A percentile compares a stretch with the other conserved stretches of the same genome.
Evolutionary conservation across 1,284 basidiomycete species (phyloP).

Genomic region (Tetrapyrgos nigripes): DNA sequence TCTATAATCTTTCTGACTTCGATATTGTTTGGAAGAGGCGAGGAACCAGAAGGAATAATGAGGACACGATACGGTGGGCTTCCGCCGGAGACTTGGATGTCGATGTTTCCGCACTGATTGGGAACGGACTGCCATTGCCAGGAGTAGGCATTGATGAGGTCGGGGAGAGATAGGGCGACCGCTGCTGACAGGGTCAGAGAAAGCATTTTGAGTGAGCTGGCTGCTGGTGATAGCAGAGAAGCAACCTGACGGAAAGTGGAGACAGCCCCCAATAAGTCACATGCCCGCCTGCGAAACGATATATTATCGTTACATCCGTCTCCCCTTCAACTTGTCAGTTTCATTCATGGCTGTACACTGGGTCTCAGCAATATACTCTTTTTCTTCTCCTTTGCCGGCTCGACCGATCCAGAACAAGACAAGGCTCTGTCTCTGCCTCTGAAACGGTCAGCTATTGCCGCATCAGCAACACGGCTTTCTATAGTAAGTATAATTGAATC

Average conservation of each 20-base stretch:
- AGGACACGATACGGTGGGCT: slow-evolving; percentile 69
- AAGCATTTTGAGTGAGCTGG: not conserved
- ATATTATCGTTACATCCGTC: not conserved
- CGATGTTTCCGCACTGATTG: slow-evolving; percentile 66
- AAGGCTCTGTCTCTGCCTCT: not conserved
- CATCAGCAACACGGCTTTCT: too few relatives aligned
- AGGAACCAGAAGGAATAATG: slow-evolving; percentile 69
- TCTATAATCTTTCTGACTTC: slow-evolving; percentile 71
- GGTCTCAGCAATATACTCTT: too few relatives aligned
- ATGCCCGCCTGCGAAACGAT: not conserved
- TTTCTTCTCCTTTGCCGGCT: too few relatives aligned
- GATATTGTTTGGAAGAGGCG: slow-evolving; percentile 60
- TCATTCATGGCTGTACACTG: too few relatives aligned
- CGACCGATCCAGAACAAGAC: too few relatives aligned
- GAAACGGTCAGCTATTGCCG: not conserved
- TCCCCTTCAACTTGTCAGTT: too few relatives aligned
- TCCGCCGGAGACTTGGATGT: slow-evolving; percentile 58
- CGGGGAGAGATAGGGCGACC: not conserved
- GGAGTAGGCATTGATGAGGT: slow-evolving; percentile 49
- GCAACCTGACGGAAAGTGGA: not conserved
- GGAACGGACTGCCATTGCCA: slow-evolving; percentile 66
- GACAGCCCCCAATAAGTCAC: not conserved
- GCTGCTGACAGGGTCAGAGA: not conserved
- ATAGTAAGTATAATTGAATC: too few relatives aligned
- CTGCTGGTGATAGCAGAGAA: not conserved